These are phyloP conservation scores for Pythium insidiosum DNA, from an alignment of 352 stramenopile species.

Conservation along the genomic window DNA sequence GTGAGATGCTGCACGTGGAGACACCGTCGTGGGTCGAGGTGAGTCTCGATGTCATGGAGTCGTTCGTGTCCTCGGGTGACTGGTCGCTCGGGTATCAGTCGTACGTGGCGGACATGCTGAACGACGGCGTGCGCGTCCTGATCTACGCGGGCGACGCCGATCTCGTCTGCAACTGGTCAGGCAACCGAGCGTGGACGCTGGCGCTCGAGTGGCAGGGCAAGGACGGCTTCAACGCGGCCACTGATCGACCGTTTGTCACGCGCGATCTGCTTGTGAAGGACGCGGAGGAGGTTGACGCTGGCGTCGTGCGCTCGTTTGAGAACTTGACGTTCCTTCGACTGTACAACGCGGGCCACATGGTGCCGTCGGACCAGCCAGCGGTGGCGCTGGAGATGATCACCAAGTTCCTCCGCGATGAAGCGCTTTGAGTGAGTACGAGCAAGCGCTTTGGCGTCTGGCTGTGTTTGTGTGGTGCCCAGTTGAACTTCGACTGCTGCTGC, in stretches of 20 bases:
- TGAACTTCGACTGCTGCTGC: too few relatives aligned
- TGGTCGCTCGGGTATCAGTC: slow-evolving; percentile 83
- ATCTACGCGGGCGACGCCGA: slow-evolving; percentile 92
- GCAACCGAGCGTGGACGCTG: slow-evolving; percentile 85
- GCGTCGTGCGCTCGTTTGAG: slow-evolving; percentile 18
- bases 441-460: too few relatives aligned
- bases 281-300: slow-evolving; percentile 7
- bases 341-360: slow-evolving; percentile 47
- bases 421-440: slow-evolving; percentile 15
- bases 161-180: slow-evolving; percentile 93
- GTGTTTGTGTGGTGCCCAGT: too few relatives aligned
- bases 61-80: slow-evolving; percentile 69
- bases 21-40: slow-evolving; percentile 41
- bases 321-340: slow-evolving; percentile 35
- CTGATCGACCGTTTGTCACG: slow-evolving; percentile 3
- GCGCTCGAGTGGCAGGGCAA: slow-evolving; percentile 80
- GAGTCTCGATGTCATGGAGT: slow-evolving; percentile 81
- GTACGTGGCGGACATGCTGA: slow-evolving; percentile 67
- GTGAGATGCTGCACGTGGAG: slow-evolving; percentile 12
- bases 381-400: slow-evolving; percentile 41
- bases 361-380: slow-evolving; percentile 34
- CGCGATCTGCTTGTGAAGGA: background rate
- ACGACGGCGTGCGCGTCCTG: slow-evolving; percentile 38
- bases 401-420: slow-evolving; percentile 36
- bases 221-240: slow-evolving; percentile 48